phyloP scores from a whole-genome alignment of 352 stramenopile genomes.

The Thalassiosira livingstoniorum region DNA sequence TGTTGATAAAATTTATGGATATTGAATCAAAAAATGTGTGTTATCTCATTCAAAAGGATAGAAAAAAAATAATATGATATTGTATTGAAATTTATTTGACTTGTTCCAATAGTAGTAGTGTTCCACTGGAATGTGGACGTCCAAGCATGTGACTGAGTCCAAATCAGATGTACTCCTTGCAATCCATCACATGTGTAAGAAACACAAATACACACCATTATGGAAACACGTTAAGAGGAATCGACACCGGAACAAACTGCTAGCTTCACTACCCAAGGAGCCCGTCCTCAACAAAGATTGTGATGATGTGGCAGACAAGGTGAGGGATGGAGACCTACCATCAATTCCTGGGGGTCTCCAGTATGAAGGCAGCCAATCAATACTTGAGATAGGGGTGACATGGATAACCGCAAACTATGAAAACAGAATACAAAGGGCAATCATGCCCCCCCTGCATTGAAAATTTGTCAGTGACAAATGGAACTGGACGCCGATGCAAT shows the following conservation, averaged over 20 bases:
- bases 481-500: not conserved
- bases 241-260: not conserved
- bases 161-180: not conserved
- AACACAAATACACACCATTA: not conserved
- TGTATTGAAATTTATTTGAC: too few species aligned
- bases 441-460: too few species aligned
- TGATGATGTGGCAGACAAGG: not conserved
- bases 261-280: not conserved
- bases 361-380: not conserved
- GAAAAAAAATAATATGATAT: too few species aligned
- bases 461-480: too few species aligned
- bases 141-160: not conserved
- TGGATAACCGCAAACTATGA: not conserved
- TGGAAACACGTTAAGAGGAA: not conserved
- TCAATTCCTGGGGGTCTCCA: too few species aligned
- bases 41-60: too few species aligned
- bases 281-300: not conserved
- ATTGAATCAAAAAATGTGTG: too few species aligned
- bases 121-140: too few species aligned
- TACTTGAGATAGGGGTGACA: not conserved
- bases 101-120: too few species aligned
- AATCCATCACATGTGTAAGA: not conserved
- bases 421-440: too few species aligned
- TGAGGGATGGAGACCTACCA: not conserved
- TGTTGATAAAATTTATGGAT: too few species aligned